Evolutionary conservation across 495 filamentous ascomycete species (phyloP).

Genomic region (Staphylotrichum tortipilum): DNA sequence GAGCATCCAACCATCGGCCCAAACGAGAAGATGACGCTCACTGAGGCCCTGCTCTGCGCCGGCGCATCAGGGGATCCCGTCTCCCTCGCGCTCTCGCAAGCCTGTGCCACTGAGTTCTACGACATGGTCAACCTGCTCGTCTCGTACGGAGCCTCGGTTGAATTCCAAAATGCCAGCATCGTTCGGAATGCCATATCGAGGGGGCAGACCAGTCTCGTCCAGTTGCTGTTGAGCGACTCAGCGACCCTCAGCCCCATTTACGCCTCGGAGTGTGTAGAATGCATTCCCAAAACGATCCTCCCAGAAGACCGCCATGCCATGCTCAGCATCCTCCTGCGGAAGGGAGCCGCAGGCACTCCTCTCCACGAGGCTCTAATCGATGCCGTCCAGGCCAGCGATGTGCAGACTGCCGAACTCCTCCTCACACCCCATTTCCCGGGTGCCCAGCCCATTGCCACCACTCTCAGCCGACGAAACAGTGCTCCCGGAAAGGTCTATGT

Average conservation of each 20-base stretch:
- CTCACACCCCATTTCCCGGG: constrained; percentile 34
- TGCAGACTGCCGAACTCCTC: constrained; percentile 32
- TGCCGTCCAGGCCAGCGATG: constrained; percentile 32
- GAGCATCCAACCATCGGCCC: constrained; percentile 32
- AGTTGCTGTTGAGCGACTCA: constrained; percentile 29
- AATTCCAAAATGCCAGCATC: constrained; percentile 33
- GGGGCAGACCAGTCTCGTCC: constrained; percentile 31
- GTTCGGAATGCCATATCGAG: constrained; percentile 29
- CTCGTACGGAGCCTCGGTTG: constrained; percentile 37
- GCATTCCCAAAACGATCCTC: constrained; percentile 33
- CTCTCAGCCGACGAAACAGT: constrained; percentile 17
- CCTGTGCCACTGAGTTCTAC: constrained; percentile 30
- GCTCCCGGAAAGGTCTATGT: constrained; percentile 22
- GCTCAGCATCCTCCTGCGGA: constrained; percentile 30
- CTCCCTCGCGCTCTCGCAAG: constrained; percentile 30
- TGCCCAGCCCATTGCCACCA: constrained; percentile 13
- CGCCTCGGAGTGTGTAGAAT: constrained; percentile 36
- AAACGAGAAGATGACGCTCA: constrained; percentile 34
- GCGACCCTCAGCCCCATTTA: constrained; percentile 26
- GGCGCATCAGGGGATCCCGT: constrained; percentile 35
- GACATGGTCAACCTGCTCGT: constrained; percentile 41
- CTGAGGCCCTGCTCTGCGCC: constrained; percentile 39
- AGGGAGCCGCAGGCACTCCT: constrained; percentile 31
- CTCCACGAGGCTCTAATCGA: constrained; percentile 35
- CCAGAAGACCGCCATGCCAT: constrained; percentile 35